phyloP scores from a whole-genome alignment of 345 rosid genomes.

The Eucalyptus leucophloia region DNA sequence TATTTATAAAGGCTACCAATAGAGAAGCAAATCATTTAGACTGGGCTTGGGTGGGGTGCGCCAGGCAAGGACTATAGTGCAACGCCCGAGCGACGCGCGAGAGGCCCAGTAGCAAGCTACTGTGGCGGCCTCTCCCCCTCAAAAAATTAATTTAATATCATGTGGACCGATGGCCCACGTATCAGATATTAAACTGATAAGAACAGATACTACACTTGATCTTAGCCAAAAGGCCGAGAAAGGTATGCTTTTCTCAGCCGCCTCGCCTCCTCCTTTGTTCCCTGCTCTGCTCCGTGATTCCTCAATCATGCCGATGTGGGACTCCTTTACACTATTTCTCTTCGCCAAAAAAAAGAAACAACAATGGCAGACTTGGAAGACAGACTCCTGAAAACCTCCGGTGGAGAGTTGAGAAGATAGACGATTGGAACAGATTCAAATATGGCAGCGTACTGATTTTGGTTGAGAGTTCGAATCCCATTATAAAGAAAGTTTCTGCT shows the following conservation, averaged over 20 bases:
- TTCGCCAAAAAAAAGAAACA: neutral
- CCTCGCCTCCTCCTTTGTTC: neutral
- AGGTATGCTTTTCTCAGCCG: neutral
- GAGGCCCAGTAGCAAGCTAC: neutral
- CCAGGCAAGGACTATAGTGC: neutral
- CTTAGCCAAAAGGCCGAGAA: conserved; percentile 68
- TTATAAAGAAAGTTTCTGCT: neutral
- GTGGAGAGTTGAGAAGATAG: neutral
- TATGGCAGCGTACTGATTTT: neutral
- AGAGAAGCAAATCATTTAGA: too few species aligned
- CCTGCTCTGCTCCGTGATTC: neutral
- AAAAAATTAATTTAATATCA: conserved; percentile 23
- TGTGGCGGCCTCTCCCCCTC: neutral
- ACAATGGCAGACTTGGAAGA: neutral
- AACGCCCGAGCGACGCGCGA: neutral
- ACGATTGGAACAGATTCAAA: neutral
- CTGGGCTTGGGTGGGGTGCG: neutral
- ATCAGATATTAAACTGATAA: conserved; percentile 59
- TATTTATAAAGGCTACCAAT: fast-evolving
- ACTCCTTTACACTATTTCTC: neutral
- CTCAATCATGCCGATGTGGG: neutral
- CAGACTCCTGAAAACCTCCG: neutral
- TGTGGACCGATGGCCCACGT: conserved; percentile 22
- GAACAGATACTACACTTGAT: conserved; percentile 57
- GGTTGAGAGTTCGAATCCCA: neutral